phyloP scores from a whole-genome alignment of 306 rosid species.

The Vigna hirtella region DNA sequence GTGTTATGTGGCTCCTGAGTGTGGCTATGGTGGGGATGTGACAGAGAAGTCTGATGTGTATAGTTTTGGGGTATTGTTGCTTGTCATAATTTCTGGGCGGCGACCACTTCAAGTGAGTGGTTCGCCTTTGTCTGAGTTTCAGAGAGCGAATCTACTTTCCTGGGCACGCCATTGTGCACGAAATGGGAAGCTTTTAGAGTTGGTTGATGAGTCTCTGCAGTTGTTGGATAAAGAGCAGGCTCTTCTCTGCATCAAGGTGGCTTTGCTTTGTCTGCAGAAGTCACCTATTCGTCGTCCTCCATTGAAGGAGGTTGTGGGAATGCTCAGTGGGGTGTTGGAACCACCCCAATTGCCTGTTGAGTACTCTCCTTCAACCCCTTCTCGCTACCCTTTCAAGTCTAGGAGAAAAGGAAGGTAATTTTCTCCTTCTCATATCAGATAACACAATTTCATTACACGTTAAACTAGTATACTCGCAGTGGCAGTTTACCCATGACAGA shows the following conservation, averaged over 20 bases:
- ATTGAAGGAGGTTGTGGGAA: conserved; percentile 83
- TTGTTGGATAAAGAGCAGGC: conserved; percentile 74
- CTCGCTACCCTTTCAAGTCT: conserved; percentile 70
- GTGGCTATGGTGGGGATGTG: conserved; percentile 75
- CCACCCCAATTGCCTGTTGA: conserved; percentile 78
- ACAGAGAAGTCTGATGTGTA: conserved; percentile 91
- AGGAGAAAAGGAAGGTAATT: conserved; percentile 65
- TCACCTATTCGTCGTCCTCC: conserved; percentile 84
- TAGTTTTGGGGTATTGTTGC: conserved; percentile 83
- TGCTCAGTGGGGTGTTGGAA: conserved; percentile 75
- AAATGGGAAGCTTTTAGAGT: conserved; percentile 79
- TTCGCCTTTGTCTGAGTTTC: conserved; percentile 85
- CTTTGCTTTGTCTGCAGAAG: conserved; percentile 82
- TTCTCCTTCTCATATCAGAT: conserved; percentile 7
- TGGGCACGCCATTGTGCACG: conserved; percentile 95
- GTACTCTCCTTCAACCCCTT: conserved; percentile 76
- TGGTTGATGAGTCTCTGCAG: conserved; percentile 76
- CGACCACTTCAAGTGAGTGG: conserved; percentile 91
- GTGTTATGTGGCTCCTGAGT: conserved; percentile 94
- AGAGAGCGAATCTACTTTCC: conserved; percentile 82
- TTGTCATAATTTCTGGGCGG: conserved; percentile 86
- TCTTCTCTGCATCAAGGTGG: conserved; percentile 80
- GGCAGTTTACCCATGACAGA: conserved; percentile 10
- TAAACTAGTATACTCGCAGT: conserved; percentile 37
- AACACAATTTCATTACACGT: conserved; percentile 9